Base-by-base conservation (phyloP, 495 filamentous ascomycete genomes). In the Annulohypoxylon stygium region DNA sequence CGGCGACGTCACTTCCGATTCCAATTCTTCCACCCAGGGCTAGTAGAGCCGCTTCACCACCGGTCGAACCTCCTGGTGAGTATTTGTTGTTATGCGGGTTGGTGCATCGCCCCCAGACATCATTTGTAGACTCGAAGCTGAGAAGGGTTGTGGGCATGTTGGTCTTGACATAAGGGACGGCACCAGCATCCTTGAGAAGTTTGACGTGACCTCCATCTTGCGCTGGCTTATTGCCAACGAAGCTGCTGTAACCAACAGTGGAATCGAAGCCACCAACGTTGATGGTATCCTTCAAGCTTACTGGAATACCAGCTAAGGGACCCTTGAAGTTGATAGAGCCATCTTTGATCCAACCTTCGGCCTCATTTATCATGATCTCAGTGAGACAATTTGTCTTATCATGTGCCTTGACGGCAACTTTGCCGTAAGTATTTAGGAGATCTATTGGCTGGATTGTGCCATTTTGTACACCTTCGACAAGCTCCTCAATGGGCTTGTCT, bases 81-180 rank as follows among this genome's bases (percentile, higher is more conserved):
- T 98, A 98, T 12, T 87, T 88, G 26, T 80, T 80, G 68, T 92
- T 93, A 76, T 97, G 93, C 4, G 96, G 96, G 79, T 98, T 98
- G 12, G 83, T 89, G 67, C 89, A 91, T 20, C 89, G 88, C 26
- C 96, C 95, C 91, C 91, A 94, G 23, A 98, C 90, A 69, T 94
- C 94, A 80, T 97, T 99, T 50, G 90, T 90, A 18, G 92, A 94
- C 79, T 98, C 96, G 76, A 98, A 98, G 34, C 91, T 94, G 59
- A 98, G 85, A 7, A 99, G 87, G 0, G 95, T 97, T 59, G 95
- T 92, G 3, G 96, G 96, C n/a, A 96, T 76, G 63, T 96, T 95
- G 1, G 96, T 99, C 85, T 98, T 99, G 16, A 95, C 93, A 79
- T 97, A 97, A 0, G 96, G 96, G 0, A 99, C 86, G 3, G 96